Base-by-base conservation (phyloP, 176 grass and related monocot species). In the Triticum aestivum region DNA sequence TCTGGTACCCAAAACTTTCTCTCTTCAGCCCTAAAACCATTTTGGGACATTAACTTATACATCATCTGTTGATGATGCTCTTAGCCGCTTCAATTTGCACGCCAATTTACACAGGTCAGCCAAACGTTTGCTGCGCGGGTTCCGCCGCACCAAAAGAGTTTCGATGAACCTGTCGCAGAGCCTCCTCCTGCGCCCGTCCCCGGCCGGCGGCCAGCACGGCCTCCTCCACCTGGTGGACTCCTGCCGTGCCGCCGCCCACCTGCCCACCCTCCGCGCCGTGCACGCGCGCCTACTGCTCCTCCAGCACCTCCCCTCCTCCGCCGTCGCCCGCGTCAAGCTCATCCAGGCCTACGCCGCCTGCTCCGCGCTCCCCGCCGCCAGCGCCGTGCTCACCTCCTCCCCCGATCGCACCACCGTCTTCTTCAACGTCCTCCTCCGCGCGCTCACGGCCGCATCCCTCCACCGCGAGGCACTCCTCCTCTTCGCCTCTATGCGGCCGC, bases 391-490 rank as follows among this genome's bases (percentile, higher is more conserved):
- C 74, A 69, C 87, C 27, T 24, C 63, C 49, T 71, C 85, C 37
- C 21, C 68, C 6, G 10, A 64, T 67, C 73, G 78, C 70, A 86
- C 27, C 41, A 79, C 80, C 42, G 32, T 94, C 13, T 92, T 85
- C 73, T 92, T 92, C 84, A 92, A 97, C 34, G 90, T 94, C 18
- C 89, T 97, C 78, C 88, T 94, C 66, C 95, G 95, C 30, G 81
- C 81, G 39, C 88, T 94, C 84, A 88, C 84, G 13, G 67, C 76
- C 15, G 83, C 78, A 21, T 78, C 83, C 1, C 90, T 83, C 88
- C 86, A 94, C 79, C 77, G 68, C 61, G 90, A 94, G 21, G 81
- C 90, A 15, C 84, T 94, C 42, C 32, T 70, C 84, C 73, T 97
- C 61, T 94, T 94, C 79, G 86, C 65, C 29, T 85, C 79, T 49